phyloP scores from a whole-genome alignment of 805 yeast genomes.

The Metschnikowia lunata region DNA sequence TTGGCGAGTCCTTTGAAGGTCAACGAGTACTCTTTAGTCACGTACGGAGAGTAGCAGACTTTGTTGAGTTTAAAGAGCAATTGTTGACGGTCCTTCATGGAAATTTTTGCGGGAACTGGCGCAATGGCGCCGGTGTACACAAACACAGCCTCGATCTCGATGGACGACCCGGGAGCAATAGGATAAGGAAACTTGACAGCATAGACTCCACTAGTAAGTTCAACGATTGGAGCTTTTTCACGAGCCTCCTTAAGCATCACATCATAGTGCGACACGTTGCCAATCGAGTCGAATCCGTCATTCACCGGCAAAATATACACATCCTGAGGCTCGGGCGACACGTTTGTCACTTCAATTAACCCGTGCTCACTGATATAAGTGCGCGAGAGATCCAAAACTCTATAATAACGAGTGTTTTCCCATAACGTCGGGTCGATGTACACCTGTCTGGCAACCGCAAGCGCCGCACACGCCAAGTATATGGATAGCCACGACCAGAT shows the following conservation, averaged over 20 bases:
- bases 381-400: slow-evolving; percentile 60
- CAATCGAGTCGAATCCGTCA: slow-evolving; percentile 44
- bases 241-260: slow-evolving; percentile 29
- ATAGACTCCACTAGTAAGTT: slow-evolving; percentile 27
- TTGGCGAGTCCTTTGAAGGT: slow-evolving; percentile 41
- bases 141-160: slow-evolving; percentile 46
- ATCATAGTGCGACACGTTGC: slow-evolving; percentile 40
- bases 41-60: slow-evolving; percentile 59
- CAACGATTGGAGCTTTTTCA: slow-evolving; percentile 23
- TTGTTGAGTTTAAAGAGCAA: slow-evolving; percentile 52
- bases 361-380: slow-evolving; percentile 62
- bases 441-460: slow-evolving; percentile 5
- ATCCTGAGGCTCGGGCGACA: slow-evolving; percentile 47
- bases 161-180: slow-evolving; percentile 56
- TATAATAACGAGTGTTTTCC: slow-evolving; percentile 55
- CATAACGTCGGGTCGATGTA: slow-evolving; percentile 27
- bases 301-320: slow-evolving; percentile 55
- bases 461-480: slow-evolving; percentile 8
- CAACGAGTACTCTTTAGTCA: slow-evolving; percentile 45
- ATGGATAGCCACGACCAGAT: slow-evolving; percentile 13
- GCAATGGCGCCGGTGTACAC: slow-evolving; percentile 43
- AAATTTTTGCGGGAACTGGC: slow-evolving; percentile 64
- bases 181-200: slow-evolving; percentile 56
- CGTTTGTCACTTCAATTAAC: slow-evolving; percentile 55
- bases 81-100: slow-evolving; percentile 57